Evolutionary conservation across 371 early-diverging fungal species (phyloP), one percentile per base, ranked within the genome.

Genomic region (Mortierella sp.): DNA sequence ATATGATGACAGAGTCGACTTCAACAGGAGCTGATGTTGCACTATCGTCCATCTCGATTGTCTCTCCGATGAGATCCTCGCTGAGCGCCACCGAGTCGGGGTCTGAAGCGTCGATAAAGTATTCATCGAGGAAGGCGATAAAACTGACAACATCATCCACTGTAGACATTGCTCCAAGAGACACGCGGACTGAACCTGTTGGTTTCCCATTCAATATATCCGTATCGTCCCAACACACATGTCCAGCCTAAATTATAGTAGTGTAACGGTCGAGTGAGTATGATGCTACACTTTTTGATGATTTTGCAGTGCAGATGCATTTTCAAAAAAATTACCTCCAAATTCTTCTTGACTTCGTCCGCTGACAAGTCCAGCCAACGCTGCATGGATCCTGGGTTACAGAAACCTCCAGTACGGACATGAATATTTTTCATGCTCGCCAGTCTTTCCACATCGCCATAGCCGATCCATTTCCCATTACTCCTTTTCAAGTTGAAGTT

Each of bases 331-430:
- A 32, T 61, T 67, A 81, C 85, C 69, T 57, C 83, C 74, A 70
- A 73, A 32, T 68, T 84, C 61, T 58, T 65, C 45, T 61, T 82
- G 58, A 86, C 66, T 3, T 87, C 82, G 0, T 75, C 70, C 1
- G 87, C 61, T 0, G 76, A 64, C 10, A 91, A 64, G 3, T 83
- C 66, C 13, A 93, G 82, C 86, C 88, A 88, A n/a, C 75, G 72
- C 54, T 91, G 89, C 54, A 88, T 84, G 0, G 92, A 90, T 29
- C 94, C 94, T 2, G 93, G 91, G 64, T 94, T 94, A 84, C 94
- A 94, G 72, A 90, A 90, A 35, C 91, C 85, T 0, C 94, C 94
- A 0, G 89, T 70, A 0, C 94, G 87, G 22, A 94, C 62, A 64
- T 91, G 89, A 43, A 94, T 89, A 15, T 87, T 82, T 28, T 86